Evolutionary conservation across 139 green algal genomes (phyloP).

Genomic region (Picochlorum sp.): DNA sequence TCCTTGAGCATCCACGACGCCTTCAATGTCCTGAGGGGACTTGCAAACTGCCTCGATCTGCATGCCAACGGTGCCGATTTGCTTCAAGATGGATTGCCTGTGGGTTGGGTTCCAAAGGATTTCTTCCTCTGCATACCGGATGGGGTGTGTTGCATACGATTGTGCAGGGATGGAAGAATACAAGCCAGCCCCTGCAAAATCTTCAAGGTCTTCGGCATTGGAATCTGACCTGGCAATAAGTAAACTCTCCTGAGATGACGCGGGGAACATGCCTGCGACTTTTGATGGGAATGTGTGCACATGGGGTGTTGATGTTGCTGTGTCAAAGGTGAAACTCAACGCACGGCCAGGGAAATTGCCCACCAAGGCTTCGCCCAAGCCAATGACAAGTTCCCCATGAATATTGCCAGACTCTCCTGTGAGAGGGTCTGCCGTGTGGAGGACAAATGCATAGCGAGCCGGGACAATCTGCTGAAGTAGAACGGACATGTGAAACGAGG

Average conservation of each 20-base stretch:
- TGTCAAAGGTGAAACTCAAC: constrained; percentile 39
- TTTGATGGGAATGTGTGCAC: constrained; percentile 55
- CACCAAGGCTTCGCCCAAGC: constrained; percentile 77
- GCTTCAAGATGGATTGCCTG: constrained; percentile 27
- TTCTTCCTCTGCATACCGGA: constrained; percentile 28
- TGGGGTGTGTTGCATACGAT: background rate
- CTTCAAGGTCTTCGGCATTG: constrained; percentile 93
- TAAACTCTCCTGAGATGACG: too few relatives aligned
- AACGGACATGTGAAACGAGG: constrained; percentile 66
- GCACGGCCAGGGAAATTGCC: constrained; percentile 66
- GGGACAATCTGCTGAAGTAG: constrained; percentile 61
- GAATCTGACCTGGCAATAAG: constrained; percentile 83
- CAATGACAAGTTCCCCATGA: constrained; percentile 68
- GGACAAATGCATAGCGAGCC: constrained; percentile 79
- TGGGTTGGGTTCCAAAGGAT: constrained; percentile 54
- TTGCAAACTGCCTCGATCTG: constrained; percentile 39
- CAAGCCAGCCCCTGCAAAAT: constrained; percentile 84
- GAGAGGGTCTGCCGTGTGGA: constrained; percentile 82
- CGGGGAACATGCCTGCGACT: constrained; percentile 35
- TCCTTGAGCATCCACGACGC: constrained; percentile 32
- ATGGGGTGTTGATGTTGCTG: background rate
- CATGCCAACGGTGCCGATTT: constrained; percentile 36
- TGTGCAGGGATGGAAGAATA: constrained; percentile 64
- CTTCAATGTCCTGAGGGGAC: constrained; percentile 70
- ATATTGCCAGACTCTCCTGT: constrained; percentile 35